Percentiles rank a stretch among this genome's conserved stretches.
phyloP scores from a whole-genome alignment of 129 eudicot species.

The Deinandra increscens region DNA sequence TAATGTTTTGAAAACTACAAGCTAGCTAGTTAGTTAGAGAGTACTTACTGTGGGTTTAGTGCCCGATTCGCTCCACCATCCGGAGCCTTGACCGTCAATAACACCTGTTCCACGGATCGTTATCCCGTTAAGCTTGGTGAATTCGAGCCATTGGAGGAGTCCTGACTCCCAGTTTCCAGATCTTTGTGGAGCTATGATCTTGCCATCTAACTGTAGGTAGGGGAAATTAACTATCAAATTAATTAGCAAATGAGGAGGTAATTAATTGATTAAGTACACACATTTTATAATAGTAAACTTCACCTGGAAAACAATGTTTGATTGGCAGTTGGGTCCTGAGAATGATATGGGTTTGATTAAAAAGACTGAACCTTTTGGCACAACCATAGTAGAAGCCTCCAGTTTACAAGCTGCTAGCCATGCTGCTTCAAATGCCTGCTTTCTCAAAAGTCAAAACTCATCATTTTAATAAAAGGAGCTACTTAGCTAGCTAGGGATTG shows the following conservation, averaged over 20 bases:
- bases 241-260: not conserved
- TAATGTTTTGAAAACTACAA: too few relatives aligned
- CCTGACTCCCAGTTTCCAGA: slow-evolving; percentile 50
- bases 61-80: slow-evolving; percentile 63
- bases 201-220: slow-evolving; percentile 67
- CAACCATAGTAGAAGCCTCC: slow-evolving; percentile 52
- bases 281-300: not conserved
- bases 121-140: slow-evolving; percentile 49
- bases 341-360: slow-evolving; percentile 55
- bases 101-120: slow-evolving; percentile 57
- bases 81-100: slow-evolving; percentile 69
- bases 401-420: slow-evolving; percentile 71
- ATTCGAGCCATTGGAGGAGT: slow-evolving; percentile 55
- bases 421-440: slow-evolving; percentile 68
- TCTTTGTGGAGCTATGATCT: slow-evolving; percentile 48
- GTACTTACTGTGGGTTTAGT: slow-evolving; percentile 66
- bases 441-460: not conserved
- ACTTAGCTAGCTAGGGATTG: too few relatives aligned
- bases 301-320: slow-evolving; percentile 62
- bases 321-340: slow-evolving; percentile 47
- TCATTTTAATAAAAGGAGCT: too few relatives aligned
- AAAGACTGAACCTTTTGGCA: slow-evolving; percentile 62
- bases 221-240: not conserved
- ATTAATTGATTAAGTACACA: too few relatives aligned
- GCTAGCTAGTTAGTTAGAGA: too few relatives aligned